Evolutionary conservation across 257 asterid genomes (phyloP), one percentile per base, ranked within the genome.

Genomic region (Ilex asprella): DNA sequence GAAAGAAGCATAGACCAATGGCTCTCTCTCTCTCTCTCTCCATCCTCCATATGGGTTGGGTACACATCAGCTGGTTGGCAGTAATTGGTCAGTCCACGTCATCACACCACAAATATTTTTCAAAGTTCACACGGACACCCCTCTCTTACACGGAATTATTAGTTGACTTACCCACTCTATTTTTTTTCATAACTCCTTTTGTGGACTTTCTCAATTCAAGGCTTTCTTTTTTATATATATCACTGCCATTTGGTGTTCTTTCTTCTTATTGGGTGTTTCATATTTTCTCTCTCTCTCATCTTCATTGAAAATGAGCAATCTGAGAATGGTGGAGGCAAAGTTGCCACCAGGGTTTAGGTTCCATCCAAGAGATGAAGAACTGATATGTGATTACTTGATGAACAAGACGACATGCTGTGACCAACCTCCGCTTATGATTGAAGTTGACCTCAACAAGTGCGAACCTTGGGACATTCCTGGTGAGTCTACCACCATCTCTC

Each of bases 391-490:
- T 77, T 91, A 88, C 73, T 80, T 91, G 61, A 71, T 84, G 81
- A 88, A 82, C 58, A 79, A 82, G 86, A 59, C 81, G 3, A 39
- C 60, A 1, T 76, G 78, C 7, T 64, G 72, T 63, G 54, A 78
- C 32, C 82, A 72, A 1, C 73, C 61, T 13, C 94, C 96, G 65
- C 72, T 66, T 21, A 16, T 88, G 69, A 74, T 88, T 61, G 77
- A 86, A 64, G 89, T 91, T 67, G 98, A 91, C 76, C 95, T 91
- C 13, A 88, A 91, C 65, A 88, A 76, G 75, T 84, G 86, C 66
- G 98, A 91, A 63, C 96, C 98, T 27, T 91, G 98, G 98, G 98
- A 91, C 63, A 75, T 91, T 79, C 98, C 98, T 35, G 82, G 98
- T 91, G 49, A 64, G 51, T 31, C 16, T 1, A 49, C 0, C 27